Evolutionary conservation across 768 basidiomycete species (phyloP), one percentile per base, ranked within the genome.

Genomic region (Holtermannia corniformis): DNA sequence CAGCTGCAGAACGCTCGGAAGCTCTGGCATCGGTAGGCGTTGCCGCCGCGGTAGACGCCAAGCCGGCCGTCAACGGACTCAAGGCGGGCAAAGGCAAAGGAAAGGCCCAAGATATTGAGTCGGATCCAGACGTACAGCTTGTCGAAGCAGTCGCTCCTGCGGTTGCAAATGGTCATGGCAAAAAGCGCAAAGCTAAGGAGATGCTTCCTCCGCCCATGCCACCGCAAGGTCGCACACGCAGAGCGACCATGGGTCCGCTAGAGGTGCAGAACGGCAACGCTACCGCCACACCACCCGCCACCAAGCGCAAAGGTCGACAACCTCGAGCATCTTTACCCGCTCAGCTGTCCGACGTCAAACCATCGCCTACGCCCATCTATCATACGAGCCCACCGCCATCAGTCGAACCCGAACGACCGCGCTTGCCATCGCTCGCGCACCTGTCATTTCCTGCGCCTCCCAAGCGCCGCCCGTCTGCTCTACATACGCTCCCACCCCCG

Each of bases 381-480:
- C 42, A 46, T 3, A 21, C 45, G 3, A 41, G 4, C 22, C 46
- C 55, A 19, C 25, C 52, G n/a, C 41, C 59, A n/a, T 25, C 55
- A 47, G 44, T 58, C 4, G 16, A 44, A 20, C 61, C 49, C n/a
- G 40, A 50, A 1, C 51, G 58, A 12, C 51, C 46, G 5, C 46
- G 49, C 12, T 50, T 65, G n/a, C 64, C 64, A 21, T 63, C 67
- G 0, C 55, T 64, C 23, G 65, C 61, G 24, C 61, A 64, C 55
- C 44, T 66, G 19, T 60, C 61, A 1, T 64, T 68, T 43, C 65
- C 62, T 10, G 68, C 70, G n/a, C 73, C 73, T 25, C 77, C 86
- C 52, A 82, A 79, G 65, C 81, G 86, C 49, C 76, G 87, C 80
- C 78, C 60, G 75, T 85, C 52, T 78, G 86, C 88, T 13, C 79